Evolutionary conservation across 164 flowering plant genomes (phyloP).

Genomic region (Dillenia turbinata): DNA sequence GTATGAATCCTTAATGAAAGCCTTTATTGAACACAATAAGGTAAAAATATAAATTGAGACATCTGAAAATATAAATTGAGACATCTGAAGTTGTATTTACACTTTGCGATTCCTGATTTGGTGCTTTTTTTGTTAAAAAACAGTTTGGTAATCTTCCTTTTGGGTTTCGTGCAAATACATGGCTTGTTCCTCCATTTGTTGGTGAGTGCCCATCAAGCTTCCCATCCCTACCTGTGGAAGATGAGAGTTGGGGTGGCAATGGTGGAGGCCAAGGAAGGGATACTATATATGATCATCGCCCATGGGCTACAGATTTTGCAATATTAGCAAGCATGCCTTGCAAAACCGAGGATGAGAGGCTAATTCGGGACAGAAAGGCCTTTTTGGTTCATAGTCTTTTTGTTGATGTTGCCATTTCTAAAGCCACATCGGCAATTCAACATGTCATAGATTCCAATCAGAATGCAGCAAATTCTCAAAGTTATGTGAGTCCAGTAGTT

Average conservation of each 20-base stretch:
- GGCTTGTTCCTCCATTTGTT: constrained; percentile 77
- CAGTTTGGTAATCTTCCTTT: constrained; percentile 99
- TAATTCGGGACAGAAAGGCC: constrained; percentile 81
- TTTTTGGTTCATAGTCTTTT: constrained; percentile 84
- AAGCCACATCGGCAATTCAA: constrained; percentile 66
- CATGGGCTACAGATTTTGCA: constrained; percentile 91
- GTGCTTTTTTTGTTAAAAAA: neutral
- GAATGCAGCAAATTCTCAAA: constrained; percentile 7
- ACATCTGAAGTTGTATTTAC: no score
- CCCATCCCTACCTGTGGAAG: constrained; percentile 69
- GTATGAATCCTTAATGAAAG: constrained; percentile 81
- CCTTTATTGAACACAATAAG: constrained; percentile 91
- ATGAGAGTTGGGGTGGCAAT: constrained; percentile 93
- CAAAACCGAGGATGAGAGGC: constrained; percentile 92
- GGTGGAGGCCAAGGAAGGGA: constrained; percentile 88
- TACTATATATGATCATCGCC: constrained; percentile 54
- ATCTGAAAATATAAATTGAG: no score
- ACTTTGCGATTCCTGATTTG: no score
- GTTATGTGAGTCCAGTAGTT: constrained; percentile 26
- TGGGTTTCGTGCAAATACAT: constrained; percentile 92
- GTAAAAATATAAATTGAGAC: constrained; percentile 21
- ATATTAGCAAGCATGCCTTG: constrained; percentile 74
- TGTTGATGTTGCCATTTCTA: constrained; percentile 66
- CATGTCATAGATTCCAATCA: constrained; percentile 34
- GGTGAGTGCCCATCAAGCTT: constrained; percentile 53